Base-by-base conservation (phyloP, 2,329 filamentous ascomycete species). In the Neopestalotiopsis clavispora region DNA sequence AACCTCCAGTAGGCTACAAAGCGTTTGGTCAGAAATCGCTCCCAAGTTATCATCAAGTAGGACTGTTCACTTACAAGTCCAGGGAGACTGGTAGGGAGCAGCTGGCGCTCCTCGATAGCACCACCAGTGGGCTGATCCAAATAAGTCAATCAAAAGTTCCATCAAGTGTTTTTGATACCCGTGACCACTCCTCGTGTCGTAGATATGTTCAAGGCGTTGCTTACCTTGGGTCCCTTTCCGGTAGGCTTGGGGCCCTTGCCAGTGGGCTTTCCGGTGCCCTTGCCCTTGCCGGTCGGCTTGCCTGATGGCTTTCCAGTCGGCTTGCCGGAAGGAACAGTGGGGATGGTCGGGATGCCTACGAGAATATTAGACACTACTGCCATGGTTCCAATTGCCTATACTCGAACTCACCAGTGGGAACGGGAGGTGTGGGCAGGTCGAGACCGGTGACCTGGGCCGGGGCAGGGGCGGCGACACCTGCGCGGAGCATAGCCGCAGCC, bases 401-500 rank as follows among this genome's bases (percentile, higher is more conserved):
- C 17, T 62, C 10, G n/a, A 28, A 20, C 62, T 30, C 10, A 65
- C 62, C 40, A 42, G 40, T 14, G 23, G 62, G 38, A 20, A 30
- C 28, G 17, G 34, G 23, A 17, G 42, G 63, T 2, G n/a, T 45
- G 13, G 23, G 28, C 5, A 23, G 42, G n/a, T 32, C 52, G 28
- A 45, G 40, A 13, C 20, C 17, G 40, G 32, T 32, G 28, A 10
- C 20, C n/a, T 45, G 12, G 1, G 63, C 63, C n/a, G 63, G 63
- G 14, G 63, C 63, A 12, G 63, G 63, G 4, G 63, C 63, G n/a
- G 63, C 63, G 6, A 49, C 23, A 34, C 42, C 63, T 12, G n/a
- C 49, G 7, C 45, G 63, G 45, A 69, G 57, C 58, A 69, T 40
- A 34, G 67, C 59, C n/a, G 64, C 67, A 7, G 64, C 63, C 56